Percentiles rank a stretch among this genome's conserved stretches.
Evolutionary conservation across 73 alveolate genomes (phyloP).

Genomic region (Tetrahymena thermophila): DNA sequence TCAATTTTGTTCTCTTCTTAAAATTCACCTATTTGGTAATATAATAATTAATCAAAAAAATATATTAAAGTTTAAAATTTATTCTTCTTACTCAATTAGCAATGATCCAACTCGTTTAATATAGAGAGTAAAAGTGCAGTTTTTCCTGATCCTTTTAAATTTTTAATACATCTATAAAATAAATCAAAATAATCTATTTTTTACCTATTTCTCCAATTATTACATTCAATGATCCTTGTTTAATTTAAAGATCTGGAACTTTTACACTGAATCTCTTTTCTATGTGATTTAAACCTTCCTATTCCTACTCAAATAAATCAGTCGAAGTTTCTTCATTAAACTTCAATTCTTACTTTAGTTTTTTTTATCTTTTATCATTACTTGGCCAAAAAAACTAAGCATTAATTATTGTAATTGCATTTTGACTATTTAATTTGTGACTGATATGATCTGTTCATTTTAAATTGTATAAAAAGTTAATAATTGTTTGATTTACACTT

Average conservation of each 20-base stretch:
- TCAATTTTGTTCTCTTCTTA: slow-evolving; percentile 29
- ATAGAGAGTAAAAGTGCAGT: background rate
- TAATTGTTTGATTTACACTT: background rate
- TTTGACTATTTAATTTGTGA: background rate
- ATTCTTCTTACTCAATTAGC: background rate
- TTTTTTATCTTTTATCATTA: background rate
- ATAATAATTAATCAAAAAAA: background rate
- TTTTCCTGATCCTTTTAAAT: background rate
- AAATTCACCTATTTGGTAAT: background rate
- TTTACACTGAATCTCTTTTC: background rate
- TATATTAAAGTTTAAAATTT: background rate
- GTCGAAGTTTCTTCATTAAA: background rate
- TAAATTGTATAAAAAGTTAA: background rate
- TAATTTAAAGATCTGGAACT: background rate
- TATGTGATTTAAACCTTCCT: background rate
- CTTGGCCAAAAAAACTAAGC: background rate
- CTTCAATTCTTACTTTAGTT: background rate
- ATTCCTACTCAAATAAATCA: background rate
- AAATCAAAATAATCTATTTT: background rate
- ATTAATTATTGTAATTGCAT: background rate
- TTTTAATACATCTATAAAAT: background rate
- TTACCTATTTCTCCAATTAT: background rate
- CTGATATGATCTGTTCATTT: background rate
- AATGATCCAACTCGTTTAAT: slow-evolving; percentile 9
- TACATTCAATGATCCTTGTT: background rate